These are phyloP conservation scores for Calophaca sinica DNA, from an alignment of 306 rosid genomes.

Conservation along the genomic window DNA sequence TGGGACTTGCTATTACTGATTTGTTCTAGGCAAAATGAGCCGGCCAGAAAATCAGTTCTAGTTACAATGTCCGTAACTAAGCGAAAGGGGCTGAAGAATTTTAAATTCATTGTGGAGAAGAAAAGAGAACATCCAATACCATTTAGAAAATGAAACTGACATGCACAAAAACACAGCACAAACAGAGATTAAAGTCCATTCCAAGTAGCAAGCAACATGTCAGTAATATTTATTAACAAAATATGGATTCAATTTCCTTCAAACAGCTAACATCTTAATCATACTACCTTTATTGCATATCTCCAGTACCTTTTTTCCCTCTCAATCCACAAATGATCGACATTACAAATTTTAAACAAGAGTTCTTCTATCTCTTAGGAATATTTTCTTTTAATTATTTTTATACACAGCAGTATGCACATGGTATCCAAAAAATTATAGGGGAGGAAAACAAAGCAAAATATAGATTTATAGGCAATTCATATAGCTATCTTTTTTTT, in stretches of 20 bases:
- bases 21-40: not conserved
- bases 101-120: not conserved
- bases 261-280: slow-evolving; percentile 6
- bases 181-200: not conserved
- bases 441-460: not conserved
- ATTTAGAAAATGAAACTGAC: no score
- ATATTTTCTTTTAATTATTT: not conserved
- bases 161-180: not conserved
- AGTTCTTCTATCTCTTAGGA: not conserved
- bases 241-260: slow-evolving; percentile 25
- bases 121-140: not conserved
- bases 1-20: not conserved
- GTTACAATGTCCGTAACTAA: not conserved
- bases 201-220: slow-evolving; percentile 14
- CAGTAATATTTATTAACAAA: not conserved
- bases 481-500: not conserved
- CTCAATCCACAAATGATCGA: not conserved
- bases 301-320: not conserved
- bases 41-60: not conserved
- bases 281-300: not conserved
- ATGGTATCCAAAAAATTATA: not conserved
- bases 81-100: not conserved
- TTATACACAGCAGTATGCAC: not conserved
- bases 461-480: not conserved
- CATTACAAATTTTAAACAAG: slow-evolving; percentile 2